These are phyloP conservation scores for Tremellales sp. DNA, from an alignment of 1,284 basidiomycete species.

Conservation along the genomic window DNA sequence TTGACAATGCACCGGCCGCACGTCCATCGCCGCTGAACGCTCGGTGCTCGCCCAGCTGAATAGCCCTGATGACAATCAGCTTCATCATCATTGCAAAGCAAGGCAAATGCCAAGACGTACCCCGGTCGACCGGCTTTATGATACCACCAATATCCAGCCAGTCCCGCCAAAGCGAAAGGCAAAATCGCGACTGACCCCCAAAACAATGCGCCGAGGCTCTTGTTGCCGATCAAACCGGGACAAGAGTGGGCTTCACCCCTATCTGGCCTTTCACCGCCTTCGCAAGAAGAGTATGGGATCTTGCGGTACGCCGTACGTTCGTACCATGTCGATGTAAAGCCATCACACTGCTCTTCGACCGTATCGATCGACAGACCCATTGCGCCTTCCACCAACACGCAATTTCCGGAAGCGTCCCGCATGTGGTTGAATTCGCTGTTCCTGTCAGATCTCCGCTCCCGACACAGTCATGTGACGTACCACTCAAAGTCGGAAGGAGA, in stretches of 20 bases:
- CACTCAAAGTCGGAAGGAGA: slow-evolving; percentile 79
- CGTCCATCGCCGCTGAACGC: slow-evolving; percentile 49
- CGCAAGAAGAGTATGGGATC: slow-evolving; percentile 79
- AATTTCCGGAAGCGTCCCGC: slow-evolving; percentile 63
- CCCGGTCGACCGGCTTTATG: slow-evolving; percentile 60
- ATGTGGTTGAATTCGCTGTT: slow-evolving; percentile 88
- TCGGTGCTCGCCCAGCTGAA: slow-evolving; percentile 62
- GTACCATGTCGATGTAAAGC: slow-evolving; percentile 73
- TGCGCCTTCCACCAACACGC: slow-evolving; percentile 68
- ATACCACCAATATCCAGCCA: slow-evolving; percentile 76
- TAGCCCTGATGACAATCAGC: slow-evolving; percentile 56
- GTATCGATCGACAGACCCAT: slow-evolving; percentile 54
- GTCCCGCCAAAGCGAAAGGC: slow-evolving; percentile 67
- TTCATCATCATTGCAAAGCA: slow-evolving; percentile 1
- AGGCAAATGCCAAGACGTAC: slow-evolving; percentile 6
- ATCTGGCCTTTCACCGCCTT: slow-evolving; percentile 69
- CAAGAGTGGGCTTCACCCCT: slow-evolving; percentile 67
- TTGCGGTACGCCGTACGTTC: slow-evolving; percentile 84
- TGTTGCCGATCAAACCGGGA: slow-evolving; percentile 59
- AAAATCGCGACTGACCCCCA: slow-evolving; percentile 69
- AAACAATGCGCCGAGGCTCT: slow-evolving; percentile 66
- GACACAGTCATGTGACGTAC: slow-evolving; percentile 51
- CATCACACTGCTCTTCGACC: slow-evolving; percentile 59
- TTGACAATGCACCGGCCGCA: slow-evolving; percentile 59
- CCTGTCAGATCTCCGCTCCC: neutral